phyloP scores from a whole-genome alignment of 2,329 filamentous ascomycete genomes.

The Aphanoascus verrucosus region DNA sequence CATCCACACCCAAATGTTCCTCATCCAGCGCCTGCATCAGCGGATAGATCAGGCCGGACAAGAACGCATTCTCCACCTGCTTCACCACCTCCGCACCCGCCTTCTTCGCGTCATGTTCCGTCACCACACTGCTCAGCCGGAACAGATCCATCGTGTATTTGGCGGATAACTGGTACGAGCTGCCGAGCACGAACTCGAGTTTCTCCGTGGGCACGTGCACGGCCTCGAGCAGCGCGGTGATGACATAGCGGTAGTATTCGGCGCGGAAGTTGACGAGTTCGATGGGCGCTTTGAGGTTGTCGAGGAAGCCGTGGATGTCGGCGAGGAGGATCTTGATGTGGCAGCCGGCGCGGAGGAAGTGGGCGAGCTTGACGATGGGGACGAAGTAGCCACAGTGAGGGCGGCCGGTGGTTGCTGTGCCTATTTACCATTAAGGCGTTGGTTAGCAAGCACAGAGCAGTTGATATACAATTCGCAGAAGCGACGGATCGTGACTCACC shows the following conservation, averaged over 20 bases:
- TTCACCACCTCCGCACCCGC: conserved; percentile 92
- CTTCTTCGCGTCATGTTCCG: conserved; percentile 74
- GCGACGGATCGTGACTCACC: conserved; percentile 33
- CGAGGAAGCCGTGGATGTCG: conserved; percentile 47
- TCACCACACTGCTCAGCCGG: conserved; percentile 58
- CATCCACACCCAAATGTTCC: conserved; percentile 76
- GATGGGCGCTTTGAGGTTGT: conserved; percentile 62
- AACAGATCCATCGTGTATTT: conserved; percentile 84
- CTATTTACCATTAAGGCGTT: conserved; percentile 57
- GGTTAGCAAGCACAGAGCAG: background rate
- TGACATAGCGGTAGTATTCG: conserved; percentile 64
- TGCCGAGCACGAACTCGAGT: conserved; percentile 66
- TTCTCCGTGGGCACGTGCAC: conserved; percentile 63
- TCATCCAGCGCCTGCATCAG: conserved; percentile 87
- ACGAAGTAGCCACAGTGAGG: conserved; percentile 83
- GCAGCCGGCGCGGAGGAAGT: conserved; percentile 71
- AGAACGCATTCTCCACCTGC: conserved; percentile 65
- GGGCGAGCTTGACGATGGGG: conserved; percentile 71
- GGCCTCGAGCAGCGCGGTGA: conserved; percentile 58
- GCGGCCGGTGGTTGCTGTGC: conserved; percentile 70
- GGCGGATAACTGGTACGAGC: conserved; percentile 55
- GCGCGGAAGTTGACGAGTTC: conserved; percentile 68
- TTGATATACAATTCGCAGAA: background rate
- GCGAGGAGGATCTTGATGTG: conserved; percentile 63
- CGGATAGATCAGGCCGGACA: conserved; percentile 70